Conservation (phyloP, 2,329 filamentous ascomycete species). For the Elsinoe fawcettii region DNA sequence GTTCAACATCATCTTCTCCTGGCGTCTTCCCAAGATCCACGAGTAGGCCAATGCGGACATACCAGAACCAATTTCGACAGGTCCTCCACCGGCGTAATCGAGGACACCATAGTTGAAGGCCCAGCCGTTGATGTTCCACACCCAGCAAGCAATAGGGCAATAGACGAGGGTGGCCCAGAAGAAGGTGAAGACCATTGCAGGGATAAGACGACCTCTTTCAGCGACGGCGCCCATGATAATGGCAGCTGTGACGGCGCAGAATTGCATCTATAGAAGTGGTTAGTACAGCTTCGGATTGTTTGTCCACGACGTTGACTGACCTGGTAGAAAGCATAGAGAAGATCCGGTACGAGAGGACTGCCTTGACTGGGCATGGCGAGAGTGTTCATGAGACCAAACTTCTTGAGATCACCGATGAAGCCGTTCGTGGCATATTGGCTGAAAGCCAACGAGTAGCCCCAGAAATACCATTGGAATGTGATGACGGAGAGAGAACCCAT, state of each 20-base stretch:
- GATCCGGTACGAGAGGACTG: slow-evolving; percentile 76
- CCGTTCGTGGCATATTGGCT: slow-evolving; percentile 72
- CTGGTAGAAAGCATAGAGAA: slow-evolving; percentile 93
- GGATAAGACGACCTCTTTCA: slow-evolving; percentile 85
- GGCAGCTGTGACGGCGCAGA: slow-evolving; percentile 84
- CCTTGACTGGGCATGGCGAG: slow-evolving; percentile 79
- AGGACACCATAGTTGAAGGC: slow-evolving; percentile 81
- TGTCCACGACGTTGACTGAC: slow-evolving; percentile 37
- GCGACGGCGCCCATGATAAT: slow-evolving; percentile 89
- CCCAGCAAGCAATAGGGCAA: slow-evolving; percentile 94
- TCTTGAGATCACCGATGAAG: slow-evolving; percentile 83
- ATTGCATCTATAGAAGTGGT: slow-evolving; percentile 67
- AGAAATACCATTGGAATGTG: slow-evolving; percentile 99
- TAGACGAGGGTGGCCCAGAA: slow-evolving; percentile 96
- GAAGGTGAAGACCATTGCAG: slow-evolving; percentile 91
- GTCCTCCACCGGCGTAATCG: slow-evolving; percentile 93
- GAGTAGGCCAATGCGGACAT: slow-evolving; percentile 92
- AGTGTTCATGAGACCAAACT: slow-evolving; percentile 83
- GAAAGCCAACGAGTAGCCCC: slow-evolving; percentile 95
- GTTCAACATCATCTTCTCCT: slow-evolving; percentile 99
- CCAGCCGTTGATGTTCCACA: slow-evolving; percentile 94
- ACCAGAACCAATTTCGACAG: slow-evolving; percentile 94
- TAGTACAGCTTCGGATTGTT: neutral
- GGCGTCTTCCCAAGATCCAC: slow-evolving; percentile 86
- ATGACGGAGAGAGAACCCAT: slow-evolving; percentile 90